A percentile compares a stretch with the other conserved stretches of the same genome.
Evolutionary conservation across 208 protist species (phyloP).

Genomic region (Endotrypanum monterogeii): DNA sequence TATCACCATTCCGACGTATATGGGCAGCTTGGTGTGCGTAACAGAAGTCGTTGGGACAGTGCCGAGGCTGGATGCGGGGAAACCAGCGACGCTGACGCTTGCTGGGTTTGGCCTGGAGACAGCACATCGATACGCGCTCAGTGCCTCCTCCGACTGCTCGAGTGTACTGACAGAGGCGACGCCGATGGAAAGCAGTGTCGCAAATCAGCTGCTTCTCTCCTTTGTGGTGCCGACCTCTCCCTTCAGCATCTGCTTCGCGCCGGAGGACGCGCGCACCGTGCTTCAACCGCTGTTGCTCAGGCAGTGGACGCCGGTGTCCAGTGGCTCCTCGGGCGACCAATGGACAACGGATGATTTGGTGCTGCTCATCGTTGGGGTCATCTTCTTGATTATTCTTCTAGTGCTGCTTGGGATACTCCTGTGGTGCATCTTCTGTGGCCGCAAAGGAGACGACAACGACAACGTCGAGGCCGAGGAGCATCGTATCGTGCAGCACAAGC

Average conservation of each 20-base stretch:
- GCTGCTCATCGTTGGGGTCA: slow-evolving; percentile 76
- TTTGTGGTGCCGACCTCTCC: slow-evolving; percentile 33
- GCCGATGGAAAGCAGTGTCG: slow-evolving; percentile 11
- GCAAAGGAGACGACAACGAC: slow-evolving; percentile 3
- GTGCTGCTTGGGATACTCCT: slow-evolving; percentile 64
- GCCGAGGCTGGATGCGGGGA: slow-evolving; percentile 21
- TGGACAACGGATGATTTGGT: slow-evolving; percentile 66
- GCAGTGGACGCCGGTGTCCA: slow-evolving; percentile 15
- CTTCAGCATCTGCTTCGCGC: slow-evolving; percentile 77
- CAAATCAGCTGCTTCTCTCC: slow-evolving; percentile 38
- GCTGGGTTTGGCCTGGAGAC: slow-evolving; percentile 64
- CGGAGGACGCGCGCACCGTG: slow-evolving; percentile 38
- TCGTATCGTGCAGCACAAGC: slow-evolving; percentile 7
- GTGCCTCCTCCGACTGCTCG: slow-evolving; percentile 34
- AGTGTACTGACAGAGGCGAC: slow-evolving; percentile 22
- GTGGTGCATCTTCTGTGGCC: slow-evolving; percentile 57
- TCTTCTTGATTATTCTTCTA: slow-evolving; percentile 76
- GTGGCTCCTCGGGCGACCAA: background rate
- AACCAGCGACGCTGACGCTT: slow-evolving; percentile 29
- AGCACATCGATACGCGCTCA: slow-evolving; percentile 61
- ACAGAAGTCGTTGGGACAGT: slow-evolving; percentile 24
- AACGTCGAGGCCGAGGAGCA: slow-evolving; percentile 11
- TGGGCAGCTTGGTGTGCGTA: slow-evolving; percentile 57
- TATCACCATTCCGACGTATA: slow-evolving; percentile 31
- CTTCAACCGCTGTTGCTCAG: slow-evolving; percentile 43